Evolutionary conservation across 176 grass and related monocot genomes (phyloP), one percentile per base, ranked within the genome.

Genomic region (Musa acuminata): DNA sequence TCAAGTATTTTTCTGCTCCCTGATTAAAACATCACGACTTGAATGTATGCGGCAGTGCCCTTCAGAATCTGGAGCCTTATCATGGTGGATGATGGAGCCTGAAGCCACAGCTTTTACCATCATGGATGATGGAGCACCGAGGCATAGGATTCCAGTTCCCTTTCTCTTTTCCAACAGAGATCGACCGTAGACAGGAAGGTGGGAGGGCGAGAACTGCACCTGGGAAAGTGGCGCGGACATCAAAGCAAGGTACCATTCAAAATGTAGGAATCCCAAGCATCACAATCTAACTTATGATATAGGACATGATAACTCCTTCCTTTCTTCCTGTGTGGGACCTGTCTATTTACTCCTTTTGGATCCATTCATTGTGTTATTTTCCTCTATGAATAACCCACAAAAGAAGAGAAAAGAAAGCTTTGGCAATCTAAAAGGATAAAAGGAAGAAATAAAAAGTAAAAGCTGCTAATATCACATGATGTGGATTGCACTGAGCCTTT

Each of bases 231-330:
- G n/a, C 71, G 7, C 51, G 24, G 51, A 55, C 9, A 25, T 22
- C 49, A 72, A 73, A 53, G 71, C 52, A 53, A 73, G 50, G 51
- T 26, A 49, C 71, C 52, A 54, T 20, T 24, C 71, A 52, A 52
- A 52, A 55, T 52, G 21, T 22, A 14, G 52, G 71, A 73, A 73
- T 73, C 71, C 70, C 71, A 73, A 54, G 71, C 51, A 73, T 52
- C 71, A 55, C 51, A 73, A 16, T 54, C 51, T 54, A 53, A 53
- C 12, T 24, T 1, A 43, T 54, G 9, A 73, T 73, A 53, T 53
- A 73, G 52, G 51, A 73, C 49, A 53, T 54, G 20, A 26, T 72
- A 16, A 55, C 64, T 35, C 12, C 24, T 3, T 24, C 8, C 23
- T 16, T 68, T 68, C 2, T 25, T 68, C 35, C 57, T 43, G 8